Evolutionary conservation across 768 basidiomycete species (phyloP).

Genomic region (Trametes meyenii): DNA sequence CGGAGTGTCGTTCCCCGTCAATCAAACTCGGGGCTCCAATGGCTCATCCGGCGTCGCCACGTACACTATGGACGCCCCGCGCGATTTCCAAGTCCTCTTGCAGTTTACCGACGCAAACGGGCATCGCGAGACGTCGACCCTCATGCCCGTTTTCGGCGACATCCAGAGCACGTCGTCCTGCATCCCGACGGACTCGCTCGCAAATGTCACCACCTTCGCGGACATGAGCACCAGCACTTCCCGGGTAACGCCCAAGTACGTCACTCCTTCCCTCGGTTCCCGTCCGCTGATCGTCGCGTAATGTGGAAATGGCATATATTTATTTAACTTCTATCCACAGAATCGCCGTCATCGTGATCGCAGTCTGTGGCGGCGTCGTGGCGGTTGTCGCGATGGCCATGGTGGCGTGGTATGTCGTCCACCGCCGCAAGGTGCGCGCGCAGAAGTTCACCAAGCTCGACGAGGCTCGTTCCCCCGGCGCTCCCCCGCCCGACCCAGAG

Average conservation of each 20-base stretch:
- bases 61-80: conserved; percentile 45
- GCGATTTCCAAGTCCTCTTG: conserved; percentile 45
- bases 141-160: conserved; percentile 44
- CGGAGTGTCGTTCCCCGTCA: conserved; percentile 30
- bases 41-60: conserved; percentile 40
- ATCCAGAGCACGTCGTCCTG: conserved; percentile 31
- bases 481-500: conserved; percentile 9
- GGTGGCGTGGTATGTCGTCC: conserved; percentile 45
- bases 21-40: conserved; percentile 25
- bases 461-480: conserved; percentile 5
- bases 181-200: conserved; percentile 24
- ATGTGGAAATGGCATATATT: neutral
- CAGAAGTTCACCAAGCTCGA: conserved; percentile 29
- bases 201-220: conserved; percentile 7
- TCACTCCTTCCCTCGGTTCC: neutral
- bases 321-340: conserved; percentile 31
- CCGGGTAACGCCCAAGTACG: conserved; percentile 9
- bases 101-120: conserved; percentile 46
- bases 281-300: neutral
- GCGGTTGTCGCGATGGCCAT: conserved; percentile 45
- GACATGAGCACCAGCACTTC: neutral
- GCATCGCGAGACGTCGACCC: conserved; percentile 43
- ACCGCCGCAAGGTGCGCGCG: conserved; percentile 36
- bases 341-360: conserved; percentile 48
- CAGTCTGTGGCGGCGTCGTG: conserved; percentile 42